A percentile compares a stretch with the other conserved stretches of the same genome.
Conservation (phyloP, 2,329 filamentous ascomycete genomes). For the Conoideocrella luteorostrata region DNA sequence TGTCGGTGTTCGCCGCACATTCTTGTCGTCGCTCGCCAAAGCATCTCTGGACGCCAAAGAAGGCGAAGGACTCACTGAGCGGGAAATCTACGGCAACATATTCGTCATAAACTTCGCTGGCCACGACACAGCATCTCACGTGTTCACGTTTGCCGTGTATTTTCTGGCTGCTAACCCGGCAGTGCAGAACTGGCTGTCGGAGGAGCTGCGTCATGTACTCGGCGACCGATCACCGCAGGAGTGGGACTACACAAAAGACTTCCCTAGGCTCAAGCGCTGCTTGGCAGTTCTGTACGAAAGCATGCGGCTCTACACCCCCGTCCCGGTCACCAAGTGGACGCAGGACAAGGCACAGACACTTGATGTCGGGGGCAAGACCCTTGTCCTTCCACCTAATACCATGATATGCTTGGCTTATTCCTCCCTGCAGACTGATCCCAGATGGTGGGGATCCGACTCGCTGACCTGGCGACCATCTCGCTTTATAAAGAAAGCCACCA, state of each 20-base stretch:
- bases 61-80: conserved; percentile 23
- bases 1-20: not conserved
- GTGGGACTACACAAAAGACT: conserved; percentile 29
- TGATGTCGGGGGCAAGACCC: conserved; percentile 2
- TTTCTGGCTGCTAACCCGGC: conserved; percentile 38
- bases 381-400: conserved; percentile 2
- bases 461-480: conserved; percentile 7
- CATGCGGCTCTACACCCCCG: conserved; percentile 32
- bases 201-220: conserved; percentile 26
- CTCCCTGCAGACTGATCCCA: conserved; percentile 6
- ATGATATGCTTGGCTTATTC: not conserved
- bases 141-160: conserved; percentile 33
- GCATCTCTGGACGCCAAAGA: not conserved
- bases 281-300: conserved; percentile 35
- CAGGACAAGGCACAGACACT: conserved; percentile 11
- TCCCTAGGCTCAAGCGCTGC: conserved; percentile 34
- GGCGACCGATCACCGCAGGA: conserved; percentile 11
- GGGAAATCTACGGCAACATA: conserved; percentile 43
- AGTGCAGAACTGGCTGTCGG: conserved; percentile 37
- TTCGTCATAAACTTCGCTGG: conserved; percentile 44
- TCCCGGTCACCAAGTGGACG: conserved; percentile 22
- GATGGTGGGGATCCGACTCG: conserved; percentile 5
- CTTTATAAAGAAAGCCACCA: conserved; percentile 25
- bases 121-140: conserved; percentile 43
- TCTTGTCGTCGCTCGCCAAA: not conserved